Conservation (phyloP, 2,329 filamentous ascomycete species). For the Pleochaeta shiraiana region DNA sequence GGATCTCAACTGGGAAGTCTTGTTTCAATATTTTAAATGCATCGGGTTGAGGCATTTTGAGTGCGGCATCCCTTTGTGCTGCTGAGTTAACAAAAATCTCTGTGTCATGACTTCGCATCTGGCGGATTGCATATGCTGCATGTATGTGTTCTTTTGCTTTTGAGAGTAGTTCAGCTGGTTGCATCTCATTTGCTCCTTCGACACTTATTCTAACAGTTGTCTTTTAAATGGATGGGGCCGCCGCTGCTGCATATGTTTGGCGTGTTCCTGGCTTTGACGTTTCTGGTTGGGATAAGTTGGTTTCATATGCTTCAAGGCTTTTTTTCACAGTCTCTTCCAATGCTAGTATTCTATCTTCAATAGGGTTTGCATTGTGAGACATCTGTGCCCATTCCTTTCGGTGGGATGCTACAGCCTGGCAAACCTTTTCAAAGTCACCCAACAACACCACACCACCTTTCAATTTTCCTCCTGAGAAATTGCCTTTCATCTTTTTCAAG, state of each 20-base stretch:
- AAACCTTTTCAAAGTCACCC: background rate
- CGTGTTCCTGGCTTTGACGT: too few species aligned
- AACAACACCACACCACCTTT: too few species aligned
- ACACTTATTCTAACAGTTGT: background rate
- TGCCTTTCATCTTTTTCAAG: too few species aligned
- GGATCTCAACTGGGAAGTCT: background rate
- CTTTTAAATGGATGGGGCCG: background rate
- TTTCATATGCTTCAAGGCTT: background rate
- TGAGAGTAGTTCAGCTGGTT: background rate
- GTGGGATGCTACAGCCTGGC: background rate
- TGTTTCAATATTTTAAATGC: background rate
- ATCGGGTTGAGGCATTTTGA: background rate
- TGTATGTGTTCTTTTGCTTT: background rate
- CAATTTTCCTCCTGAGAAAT: too few species aligned
- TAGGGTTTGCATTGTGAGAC: background rate
- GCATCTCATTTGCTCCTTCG: background rate
- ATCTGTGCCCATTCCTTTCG: too few species aligned
- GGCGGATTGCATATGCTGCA: background rate
- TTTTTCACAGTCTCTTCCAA: background rate
- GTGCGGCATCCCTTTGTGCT: background rate
- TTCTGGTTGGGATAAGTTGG: background rate
- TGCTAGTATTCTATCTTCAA: background rate
- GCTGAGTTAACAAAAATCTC: background rate
- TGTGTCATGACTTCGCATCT: conserved; percentile 1
- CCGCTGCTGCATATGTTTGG: background rate